Percentiles rank a stretch among this genome's conserved stretches.
phyloP scores from a whole-genome alignment of 352 stramenopile genomes.

The Peronospora destructor region DNA sequence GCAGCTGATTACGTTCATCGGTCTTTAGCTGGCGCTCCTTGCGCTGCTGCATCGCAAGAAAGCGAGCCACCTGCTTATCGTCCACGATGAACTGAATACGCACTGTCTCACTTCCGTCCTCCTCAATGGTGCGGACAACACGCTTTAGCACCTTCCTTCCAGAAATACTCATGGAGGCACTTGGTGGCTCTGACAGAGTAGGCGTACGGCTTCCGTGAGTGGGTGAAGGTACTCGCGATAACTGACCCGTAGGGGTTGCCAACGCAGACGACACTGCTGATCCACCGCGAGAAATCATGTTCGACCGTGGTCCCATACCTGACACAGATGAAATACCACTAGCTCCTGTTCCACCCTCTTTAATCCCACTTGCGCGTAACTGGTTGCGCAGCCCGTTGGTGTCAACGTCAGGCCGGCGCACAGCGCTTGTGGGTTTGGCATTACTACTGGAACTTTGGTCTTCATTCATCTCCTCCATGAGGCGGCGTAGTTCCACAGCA shows the following conservation, averaged over 20 bases:
- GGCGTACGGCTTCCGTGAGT: slow-evolving; percentile 40
- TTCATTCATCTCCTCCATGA: slow-evolving; percentile 83
- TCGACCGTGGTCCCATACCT: slow-evolving; percentile 24
- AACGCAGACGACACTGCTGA: slow-evolving; percentile 60
- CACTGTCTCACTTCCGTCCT: slow-evolving; percentile 70
- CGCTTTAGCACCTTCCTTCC: slow-evolving; percentile 69
- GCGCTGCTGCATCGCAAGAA: slow-evolving; percentile 66
- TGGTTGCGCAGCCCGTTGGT: slow-evolving; percentile 54
- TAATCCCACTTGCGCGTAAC: slow-evolving; percentile 65
- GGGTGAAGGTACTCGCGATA: slow-evolving; percentile 61
- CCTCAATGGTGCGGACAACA: slow-evolving; percentile 67
- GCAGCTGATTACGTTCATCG: slow-evolving; percentile 65
- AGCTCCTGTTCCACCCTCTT: slow-evolving; percentile 34
- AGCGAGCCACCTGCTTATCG: slow-evolving; percentile 59
- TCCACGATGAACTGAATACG: slow-evolving; percentile 79
- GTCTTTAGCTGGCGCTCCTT: slow-evolving; percentile 66
- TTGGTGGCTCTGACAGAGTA: slow-evolving; percentile 25
- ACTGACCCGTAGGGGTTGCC: slow-evolving; percentile 54
- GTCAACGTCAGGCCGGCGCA: slow-evolving; percentile 59
- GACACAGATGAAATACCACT: slow-evolving; percentile 31
- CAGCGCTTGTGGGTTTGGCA: slow-evolving; percentile 28
- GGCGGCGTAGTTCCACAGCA: slow-evolving; percentile 60
- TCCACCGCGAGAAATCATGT: slow-evolving; percentile 42
- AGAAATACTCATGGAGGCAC: slow-evolving; percentile 30
- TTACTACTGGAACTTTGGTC: slow-evolving; percentile 31